These are phyloP conservation scores for Chlorella sp. DNA, from an alignment of 139 green algal genomes.

Conservation along the genomic window DNA sequence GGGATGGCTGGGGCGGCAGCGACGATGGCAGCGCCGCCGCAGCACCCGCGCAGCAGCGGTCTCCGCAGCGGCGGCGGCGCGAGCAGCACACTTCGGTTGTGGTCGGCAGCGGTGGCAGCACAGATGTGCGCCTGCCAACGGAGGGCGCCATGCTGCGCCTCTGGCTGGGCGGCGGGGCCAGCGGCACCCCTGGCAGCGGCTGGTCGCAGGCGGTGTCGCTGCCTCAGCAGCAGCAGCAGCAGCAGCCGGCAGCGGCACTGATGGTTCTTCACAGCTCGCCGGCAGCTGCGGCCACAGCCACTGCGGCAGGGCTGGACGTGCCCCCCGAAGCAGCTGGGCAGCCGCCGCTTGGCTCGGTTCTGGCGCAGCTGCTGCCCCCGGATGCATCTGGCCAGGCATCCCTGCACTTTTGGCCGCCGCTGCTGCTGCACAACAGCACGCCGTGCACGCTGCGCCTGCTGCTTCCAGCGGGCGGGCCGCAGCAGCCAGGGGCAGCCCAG, in stretches of 20 bases:
- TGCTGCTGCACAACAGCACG: slow-evolving; percentile 37
- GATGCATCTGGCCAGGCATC: slow-evolving; percentile 25
- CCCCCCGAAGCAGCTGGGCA: not conserved
- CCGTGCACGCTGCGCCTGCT: slow-evolving; percentile 23
- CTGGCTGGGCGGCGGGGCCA: slow-evolving; percentile 2
- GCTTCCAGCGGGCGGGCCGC: not conserved
- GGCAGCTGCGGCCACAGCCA: slow-evolving; percentile 7
- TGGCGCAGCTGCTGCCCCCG: slow-evolving; percentile 20
- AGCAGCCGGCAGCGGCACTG: not conserved
- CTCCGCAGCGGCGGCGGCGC: not conserved
- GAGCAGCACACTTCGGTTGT: not conserved
- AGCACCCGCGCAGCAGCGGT: not conserved
- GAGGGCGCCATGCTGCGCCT: not conserved
- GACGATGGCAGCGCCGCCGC: not conserved
- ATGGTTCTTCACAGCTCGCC: slow-evolving; percentile 24
- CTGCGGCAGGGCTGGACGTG: not conserved
- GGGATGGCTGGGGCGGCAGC: not conserved
- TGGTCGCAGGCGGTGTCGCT: slow-evolving; percentile 17
- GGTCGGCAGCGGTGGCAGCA: not conserved
- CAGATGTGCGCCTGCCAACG: not conserved
- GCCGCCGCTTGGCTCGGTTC: slow-evolving; percentile 25
- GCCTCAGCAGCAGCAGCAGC: not conserved
- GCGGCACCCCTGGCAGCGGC: not conserved
- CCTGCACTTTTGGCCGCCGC: slow-evolving; percentile 35
- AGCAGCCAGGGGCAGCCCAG: not conserved